phyloP scores from a whole-genome alignment of 441 rosid species.

The Daphne laureola region DNA sequence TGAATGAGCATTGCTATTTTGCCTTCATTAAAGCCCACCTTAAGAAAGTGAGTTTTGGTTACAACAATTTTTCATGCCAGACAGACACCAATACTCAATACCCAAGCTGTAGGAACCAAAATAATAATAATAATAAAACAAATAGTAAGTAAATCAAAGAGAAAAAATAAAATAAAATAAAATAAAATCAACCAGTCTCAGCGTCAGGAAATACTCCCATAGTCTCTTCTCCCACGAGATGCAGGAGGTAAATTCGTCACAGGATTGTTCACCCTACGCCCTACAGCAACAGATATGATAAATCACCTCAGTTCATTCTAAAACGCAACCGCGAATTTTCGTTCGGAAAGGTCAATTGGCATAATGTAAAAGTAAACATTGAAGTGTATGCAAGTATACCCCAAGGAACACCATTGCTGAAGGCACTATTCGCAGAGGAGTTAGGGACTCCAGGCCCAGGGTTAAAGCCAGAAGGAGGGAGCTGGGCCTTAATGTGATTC shows the following conservation, averaged over 20 bases:
- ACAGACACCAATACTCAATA: slow-evolving; percentile 40
- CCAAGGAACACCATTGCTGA: slow-evolving; percentile 67
- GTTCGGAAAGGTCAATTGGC: slow-evolving; percentile 2
- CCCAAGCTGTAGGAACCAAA: slow-evolving; percentile 19
- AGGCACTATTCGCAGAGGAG: slow-evolving; percentile 80
- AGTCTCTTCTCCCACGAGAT: slow-evolving; percentile 88
- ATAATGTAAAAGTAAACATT: slow-evolving; percentile 14
- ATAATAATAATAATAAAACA: no score
- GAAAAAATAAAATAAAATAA: neutral
- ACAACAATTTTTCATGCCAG: slow-evolving; percentile 44
- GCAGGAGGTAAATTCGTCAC: slow-evolving; percentile 63
- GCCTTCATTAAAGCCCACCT: slow-evolving; percentile 44
- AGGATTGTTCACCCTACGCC: slow-evolving; percentile 75
- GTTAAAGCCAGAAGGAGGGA: slow-evolving; percentile 52
- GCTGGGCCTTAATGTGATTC: slow-evolving; percentile 66
- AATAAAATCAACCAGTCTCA: slow-evolving; percentile 24
- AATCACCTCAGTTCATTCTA: slow-evolving; percentile 12
- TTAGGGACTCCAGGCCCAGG: slow-evolving; percentile 66
- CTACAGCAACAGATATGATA: slow-evolving; percentile 34
- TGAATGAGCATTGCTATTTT: slow-evolving; percentile 45
- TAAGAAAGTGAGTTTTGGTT: slow-evolving; percentile 41
- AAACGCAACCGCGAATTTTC: slow-evolving; percentile 9
- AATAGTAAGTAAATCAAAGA: no score
- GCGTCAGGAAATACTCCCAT: slow-evolving; percentile 71
- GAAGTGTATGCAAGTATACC: slow-evolving; percentile 37